Conservation (phyloP, 78 protist species). For the Dictyostelium brefeldianum region DNA sequence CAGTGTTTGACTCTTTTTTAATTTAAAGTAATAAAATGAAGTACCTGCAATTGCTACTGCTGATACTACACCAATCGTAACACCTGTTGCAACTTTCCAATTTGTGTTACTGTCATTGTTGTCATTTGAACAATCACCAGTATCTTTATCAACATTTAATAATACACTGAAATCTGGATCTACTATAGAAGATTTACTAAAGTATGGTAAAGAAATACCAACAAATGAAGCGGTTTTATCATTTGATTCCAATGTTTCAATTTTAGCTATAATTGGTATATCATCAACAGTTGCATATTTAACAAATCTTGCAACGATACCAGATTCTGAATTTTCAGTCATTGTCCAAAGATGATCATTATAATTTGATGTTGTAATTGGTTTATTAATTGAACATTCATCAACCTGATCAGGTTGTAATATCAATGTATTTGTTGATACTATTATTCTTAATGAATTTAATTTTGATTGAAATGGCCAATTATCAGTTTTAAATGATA, state of each 20-base stretch:
- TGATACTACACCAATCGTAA: background rate
- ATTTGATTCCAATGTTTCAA: background rate
- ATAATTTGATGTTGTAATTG: background rate
- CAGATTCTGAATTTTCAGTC: background rate
- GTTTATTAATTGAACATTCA: background rate
- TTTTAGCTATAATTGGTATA: background rate
- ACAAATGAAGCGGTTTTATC: background rate
- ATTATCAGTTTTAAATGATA: background rate
- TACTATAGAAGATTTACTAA: background rate
- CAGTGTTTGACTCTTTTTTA: too few species aligned
- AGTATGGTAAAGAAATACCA: background rate
- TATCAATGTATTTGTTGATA: too few species aligned
- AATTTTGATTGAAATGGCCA: conserved; percentile 8
- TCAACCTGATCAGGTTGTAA: background rate
- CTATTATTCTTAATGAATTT: background rate
- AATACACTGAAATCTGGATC: background rate
- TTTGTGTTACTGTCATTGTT: background rate
- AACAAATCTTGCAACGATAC: background rate
- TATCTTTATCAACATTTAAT: background rate
- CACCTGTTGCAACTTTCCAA: too few species aligned
- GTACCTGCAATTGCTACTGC: too few species aligned
- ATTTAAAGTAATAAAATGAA: too few species aligned
- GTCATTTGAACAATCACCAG: background rate
- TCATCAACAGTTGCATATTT: background rate
- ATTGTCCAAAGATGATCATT: background rate